A percentile compares a stretch with the other conserved stretches of the same genome.
Evolutionary conservation across 2,329 filamentous ascomycete species (phyloP).

Genomic region (Verticillium isaacii): DNA sequence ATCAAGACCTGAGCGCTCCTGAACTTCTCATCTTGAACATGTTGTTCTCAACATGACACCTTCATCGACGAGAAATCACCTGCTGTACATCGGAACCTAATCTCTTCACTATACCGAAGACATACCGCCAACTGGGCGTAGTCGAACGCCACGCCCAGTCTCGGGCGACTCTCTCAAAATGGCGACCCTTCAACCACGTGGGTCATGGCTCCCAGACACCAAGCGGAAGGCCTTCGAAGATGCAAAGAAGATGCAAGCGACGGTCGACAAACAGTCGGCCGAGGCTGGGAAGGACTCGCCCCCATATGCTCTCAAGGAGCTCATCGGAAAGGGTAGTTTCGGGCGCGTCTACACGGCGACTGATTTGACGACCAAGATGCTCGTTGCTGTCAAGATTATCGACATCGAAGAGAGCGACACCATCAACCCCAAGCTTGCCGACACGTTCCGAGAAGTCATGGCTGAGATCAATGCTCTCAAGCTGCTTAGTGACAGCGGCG

Average conservation of each 20-base stretch:
- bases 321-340: slow-evolving; percentile 72
- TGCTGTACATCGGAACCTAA: not conserved
- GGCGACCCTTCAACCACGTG: slow-evolving; percentile 37
- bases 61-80: not conserved
- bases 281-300: slow-evolving; percentile 57
- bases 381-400: slow-evolving; percentile 78
- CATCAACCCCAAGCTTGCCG: slow-evolving; percentile 57
- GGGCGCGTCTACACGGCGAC: slow-evolving; percentile 68
- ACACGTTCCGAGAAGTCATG: slow-evolving; percentile 65
- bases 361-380: slow-evolving; percentile 36
- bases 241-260: slow-evolving; percentile 64
- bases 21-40: not conserved
- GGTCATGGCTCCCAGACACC: slow-evolving; percentile 38
- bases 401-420: slow-evolving; percentile 76
- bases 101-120: not conserved
- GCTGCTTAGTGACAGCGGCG: slow-evolving; percentile 67
- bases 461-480: slow-evolving; percentile 68
- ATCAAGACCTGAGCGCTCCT: not conserved
- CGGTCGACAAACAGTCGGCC: slow-evolving; percentile 57
- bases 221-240: slow-evolving; percentile 62
- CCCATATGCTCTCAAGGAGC: slow-evolving; percentile 62
- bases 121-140: not conserved
- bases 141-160: not conserved
- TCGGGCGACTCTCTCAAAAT: slow-evolving; percentile 17
- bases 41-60: not conserved